A percentile compares a stretch with the other conserved stretches of the same genome.
phyloP scores from a whole-genome alignment of 202 grass and related monocot genomes.

The Thinopyrum obtusiflorum region DNA sequence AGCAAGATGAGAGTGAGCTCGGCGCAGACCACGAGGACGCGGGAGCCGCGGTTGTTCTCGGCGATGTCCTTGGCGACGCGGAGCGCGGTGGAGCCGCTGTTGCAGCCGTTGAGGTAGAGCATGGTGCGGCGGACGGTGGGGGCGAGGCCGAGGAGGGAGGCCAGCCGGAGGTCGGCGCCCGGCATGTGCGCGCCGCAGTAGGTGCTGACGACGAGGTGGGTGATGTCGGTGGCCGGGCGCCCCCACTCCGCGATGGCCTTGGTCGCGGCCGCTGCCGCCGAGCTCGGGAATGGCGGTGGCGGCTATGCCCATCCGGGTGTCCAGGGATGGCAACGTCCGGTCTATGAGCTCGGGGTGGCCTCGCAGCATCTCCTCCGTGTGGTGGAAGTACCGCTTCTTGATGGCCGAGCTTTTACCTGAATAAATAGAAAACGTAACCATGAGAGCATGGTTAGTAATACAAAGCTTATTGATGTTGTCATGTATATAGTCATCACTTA shows the following conservation, averaged over 20 bases:
- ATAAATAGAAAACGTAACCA: background rate
- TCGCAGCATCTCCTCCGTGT: background rate
- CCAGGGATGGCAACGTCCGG: background rate
- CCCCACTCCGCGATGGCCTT: background rate
- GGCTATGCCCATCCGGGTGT: background rate
- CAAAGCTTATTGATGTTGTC: too few species aligned
- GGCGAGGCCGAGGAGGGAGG: constrained; percentile 19
- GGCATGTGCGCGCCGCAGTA: background rate
- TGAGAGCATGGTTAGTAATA: background rate
- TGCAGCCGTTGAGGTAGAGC: constrained; percentile 32
- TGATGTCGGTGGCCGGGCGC: background rate
- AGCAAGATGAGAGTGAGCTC: background rate
- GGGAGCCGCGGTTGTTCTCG: background rate
- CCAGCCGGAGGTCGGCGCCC: background rate
- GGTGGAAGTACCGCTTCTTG: background rate
- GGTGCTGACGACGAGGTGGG: background rate
- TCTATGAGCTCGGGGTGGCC: background rate
- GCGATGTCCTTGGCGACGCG: constrained; percentile 37
- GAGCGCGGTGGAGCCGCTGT: background rate
- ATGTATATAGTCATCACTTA: too few species aligned
- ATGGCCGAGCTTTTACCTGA: background rate
- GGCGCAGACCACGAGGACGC: background rate
- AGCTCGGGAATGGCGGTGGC: background rate
- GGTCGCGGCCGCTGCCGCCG: background rate
- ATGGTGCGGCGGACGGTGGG: constrained; percentile 6